Conservation (phyloP, 495 filamentous ascomycete genomes). For the Aspergillus nidulans region DNA sequence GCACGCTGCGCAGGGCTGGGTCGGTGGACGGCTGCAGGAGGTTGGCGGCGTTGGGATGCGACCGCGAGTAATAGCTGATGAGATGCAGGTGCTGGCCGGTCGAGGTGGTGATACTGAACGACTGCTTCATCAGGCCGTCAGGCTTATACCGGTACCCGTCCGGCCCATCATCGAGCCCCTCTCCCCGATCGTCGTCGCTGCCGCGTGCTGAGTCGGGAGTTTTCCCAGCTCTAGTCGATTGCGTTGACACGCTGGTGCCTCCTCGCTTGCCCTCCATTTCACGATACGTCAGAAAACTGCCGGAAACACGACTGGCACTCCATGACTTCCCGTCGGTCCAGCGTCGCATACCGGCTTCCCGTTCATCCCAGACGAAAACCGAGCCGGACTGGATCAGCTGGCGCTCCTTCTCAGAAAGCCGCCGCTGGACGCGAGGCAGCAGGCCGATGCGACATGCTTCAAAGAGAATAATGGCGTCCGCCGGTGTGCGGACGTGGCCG, state of each 20-base stretch:
- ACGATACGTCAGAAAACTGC: conserved; percentile 94
- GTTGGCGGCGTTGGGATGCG: conserved; percentile 59
- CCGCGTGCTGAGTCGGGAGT: conserved; percentile 74
- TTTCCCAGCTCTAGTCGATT: conserved; percentile 59
- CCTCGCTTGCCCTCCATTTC: conserved; percentile 98
- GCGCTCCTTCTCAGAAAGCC: conserved; percentile 94
- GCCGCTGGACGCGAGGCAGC: conserved; percentile 84
- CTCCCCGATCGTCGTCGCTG: conserved; percentile 72
- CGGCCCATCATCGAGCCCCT: conserved; percentile 73
- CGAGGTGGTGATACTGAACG: conserved; percentile 95
- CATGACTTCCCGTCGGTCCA: conserved; percentile 99
- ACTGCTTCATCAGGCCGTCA: conserved; percentile 98
- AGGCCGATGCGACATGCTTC: conserved; percentile 91
- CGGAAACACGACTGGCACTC: conserved; percentile 96
- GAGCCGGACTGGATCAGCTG: conserved; percentile 92
- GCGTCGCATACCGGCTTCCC: conserved; percentile 94
- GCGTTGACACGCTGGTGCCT: conserved; percentile 51
- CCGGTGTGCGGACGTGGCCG: conserved; percentile 85
- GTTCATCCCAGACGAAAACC: conserved; percentile 98
- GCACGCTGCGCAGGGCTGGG: conserved; percentile 73
- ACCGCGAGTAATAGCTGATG: conserved; percentile 92
- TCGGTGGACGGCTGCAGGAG: conserved; percentile 78
- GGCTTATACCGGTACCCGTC: conserved; percentile 97
- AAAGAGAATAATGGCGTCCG: conserved; percentile 94
- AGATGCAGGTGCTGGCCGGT: conserved; percentile 88